These are phyloP conservation scores for Quercus ilex DNA, from an alignment of 306 rosid genomes.

Conservation along the genomic window DNA sequence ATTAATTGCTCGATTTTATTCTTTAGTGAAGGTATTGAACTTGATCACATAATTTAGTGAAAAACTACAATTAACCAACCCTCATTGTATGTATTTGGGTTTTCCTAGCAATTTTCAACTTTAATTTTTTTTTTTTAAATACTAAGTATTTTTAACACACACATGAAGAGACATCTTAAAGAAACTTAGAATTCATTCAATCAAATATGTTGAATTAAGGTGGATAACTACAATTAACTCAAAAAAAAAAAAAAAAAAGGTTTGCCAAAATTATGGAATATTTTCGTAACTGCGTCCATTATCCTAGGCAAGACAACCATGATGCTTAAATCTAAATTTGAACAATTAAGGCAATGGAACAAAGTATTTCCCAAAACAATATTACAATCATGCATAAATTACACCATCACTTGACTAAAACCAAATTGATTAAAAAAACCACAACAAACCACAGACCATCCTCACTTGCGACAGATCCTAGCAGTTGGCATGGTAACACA, in stretches of 20 bases:
- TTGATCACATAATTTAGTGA: rapidly evolving
- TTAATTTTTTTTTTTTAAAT: rapidly evolving
- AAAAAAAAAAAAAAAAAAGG: too few species aligned
- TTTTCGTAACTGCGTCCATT: too few species aligned
- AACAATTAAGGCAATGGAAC: background rate
- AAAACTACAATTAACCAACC: too few species aligned
- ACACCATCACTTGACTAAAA: background rate
- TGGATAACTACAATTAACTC: too few species aligned
- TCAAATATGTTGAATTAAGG: rapidly evolving
- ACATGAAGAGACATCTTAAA: rapidly evolving
- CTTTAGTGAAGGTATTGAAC: too few species aligned
- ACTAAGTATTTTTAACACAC: too few species aligned
- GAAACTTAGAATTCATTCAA: too few species aligned
- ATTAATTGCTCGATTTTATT: too few species aligned
- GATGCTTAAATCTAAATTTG: background rate
- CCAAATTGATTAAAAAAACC: background rate
- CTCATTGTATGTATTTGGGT: too few species aligned
- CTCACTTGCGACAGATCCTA: conserved; percentile 38
- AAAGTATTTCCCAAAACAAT: background rate
- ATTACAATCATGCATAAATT: background rate
- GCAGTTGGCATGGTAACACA: conserved; percentile 59
- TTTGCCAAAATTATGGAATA: too few species aligned
- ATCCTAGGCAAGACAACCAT: too few species aligned
- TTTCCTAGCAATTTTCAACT: too few species aligned
- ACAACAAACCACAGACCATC: background rate